These are phyloP conservation scores for Talaromyces sp. DNA, from an alignment of 2,329 filamentous ascomycete species.

Conservation along the genomic window DNA sequence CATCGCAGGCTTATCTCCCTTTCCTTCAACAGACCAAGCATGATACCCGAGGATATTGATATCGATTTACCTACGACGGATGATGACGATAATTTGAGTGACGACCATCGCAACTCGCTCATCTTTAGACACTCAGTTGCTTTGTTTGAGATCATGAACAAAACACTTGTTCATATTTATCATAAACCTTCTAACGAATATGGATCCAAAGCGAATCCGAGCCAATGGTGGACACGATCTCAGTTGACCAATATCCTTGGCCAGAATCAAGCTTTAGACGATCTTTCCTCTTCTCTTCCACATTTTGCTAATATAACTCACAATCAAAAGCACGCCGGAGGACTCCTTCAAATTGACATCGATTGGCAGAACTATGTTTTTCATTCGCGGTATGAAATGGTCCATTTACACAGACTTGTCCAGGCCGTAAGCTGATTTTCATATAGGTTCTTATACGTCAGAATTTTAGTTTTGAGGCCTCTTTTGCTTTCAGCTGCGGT, in stretches of 20 bases:
- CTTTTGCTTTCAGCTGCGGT: background rate
- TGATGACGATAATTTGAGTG: background rate
- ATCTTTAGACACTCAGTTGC: background rate
- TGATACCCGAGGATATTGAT: background rate
- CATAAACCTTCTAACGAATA: background rate
- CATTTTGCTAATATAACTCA: background rate
- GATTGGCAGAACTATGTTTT: background rate
- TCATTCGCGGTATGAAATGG: background rate
- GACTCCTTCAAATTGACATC: background rate
- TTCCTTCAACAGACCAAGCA: background rate
- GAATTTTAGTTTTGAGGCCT: background rate
- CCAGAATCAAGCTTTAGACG: background rate
- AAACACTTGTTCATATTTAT: background rate
- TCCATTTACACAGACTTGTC: background rate
- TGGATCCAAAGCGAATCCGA: background rate
- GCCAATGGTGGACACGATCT: background rate
- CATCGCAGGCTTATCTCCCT: background rate
- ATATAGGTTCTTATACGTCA: background rate
- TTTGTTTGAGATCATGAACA: background rate
- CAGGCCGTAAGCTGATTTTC: background rate
- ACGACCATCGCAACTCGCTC: background rate
- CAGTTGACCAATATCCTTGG: background rate
- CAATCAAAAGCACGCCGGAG: background rate
- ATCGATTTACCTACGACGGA: background rate
- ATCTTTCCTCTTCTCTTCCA: background rate